Conservation (phyloP, 192 early-diverging fungal species). For the Backusella morwellensis region DNA sequence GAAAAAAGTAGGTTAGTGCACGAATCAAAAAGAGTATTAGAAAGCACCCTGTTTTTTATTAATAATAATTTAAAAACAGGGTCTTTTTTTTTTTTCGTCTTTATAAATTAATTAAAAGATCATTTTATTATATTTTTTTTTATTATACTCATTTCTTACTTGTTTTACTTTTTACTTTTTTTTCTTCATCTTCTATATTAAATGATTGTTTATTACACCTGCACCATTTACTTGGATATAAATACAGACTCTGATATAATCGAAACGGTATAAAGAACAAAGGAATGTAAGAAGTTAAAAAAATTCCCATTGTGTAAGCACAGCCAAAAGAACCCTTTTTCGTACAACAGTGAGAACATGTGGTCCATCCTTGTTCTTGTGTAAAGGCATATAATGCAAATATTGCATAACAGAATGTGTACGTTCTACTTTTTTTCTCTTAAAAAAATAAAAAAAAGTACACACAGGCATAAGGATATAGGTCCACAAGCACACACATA, state of each 20-base stretch:
- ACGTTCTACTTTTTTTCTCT: no score
- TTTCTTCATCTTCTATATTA: not conserved
- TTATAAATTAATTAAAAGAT: not conserved
- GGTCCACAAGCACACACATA: no score
- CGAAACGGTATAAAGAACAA: no score
- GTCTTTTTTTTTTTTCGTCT: not conserved
- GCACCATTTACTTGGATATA: no score
- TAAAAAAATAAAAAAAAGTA: no score
- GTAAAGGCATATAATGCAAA: not conserved
- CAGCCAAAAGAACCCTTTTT: conserved; percentile 5
- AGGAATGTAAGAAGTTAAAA: not conserved
- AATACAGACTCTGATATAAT: no score
- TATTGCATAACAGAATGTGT: no score
- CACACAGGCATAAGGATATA: no score
- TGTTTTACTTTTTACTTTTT: not conserved
- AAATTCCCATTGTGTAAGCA: not conserved
- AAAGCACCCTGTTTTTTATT: not conserved
- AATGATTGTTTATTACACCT: no score
- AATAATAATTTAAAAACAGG: not conserved
- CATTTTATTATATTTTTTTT: not conserved
- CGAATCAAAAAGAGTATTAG: not conserved
- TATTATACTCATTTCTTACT: not conserved
- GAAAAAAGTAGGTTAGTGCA: not conserved
- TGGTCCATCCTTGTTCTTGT: not conserved
- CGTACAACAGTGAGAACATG: not conserved